Evolutionary conservation across 2,329 filamentous ascomycete species (phyloP).

Genomic region (Aspergillus amoenus): DNA sequence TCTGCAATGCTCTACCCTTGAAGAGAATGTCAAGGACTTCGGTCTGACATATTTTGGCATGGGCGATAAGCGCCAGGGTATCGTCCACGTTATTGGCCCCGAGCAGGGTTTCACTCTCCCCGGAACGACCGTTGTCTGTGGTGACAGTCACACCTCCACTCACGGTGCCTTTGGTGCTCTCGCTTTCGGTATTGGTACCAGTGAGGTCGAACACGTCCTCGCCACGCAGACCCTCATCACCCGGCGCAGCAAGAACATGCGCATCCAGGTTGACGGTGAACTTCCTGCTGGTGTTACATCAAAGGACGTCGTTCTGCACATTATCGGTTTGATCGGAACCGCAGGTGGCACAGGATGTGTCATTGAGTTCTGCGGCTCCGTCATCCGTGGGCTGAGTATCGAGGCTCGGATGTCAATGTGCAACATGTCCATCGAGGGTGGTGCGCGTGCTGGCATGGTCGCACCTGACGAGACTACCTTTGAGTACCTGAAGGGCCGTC

Average conservation of each 20-base stretch:
- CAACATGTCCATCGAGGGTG: constrained; percentile 98
- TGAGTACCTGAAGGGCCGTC: constrained; percentile 89
- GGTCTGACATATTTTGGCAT: constrained; percentile 96
- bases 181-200: constrained; percentile 96
- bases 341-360: constrained; percentile 92
- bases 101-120: constrained; percentile 98
- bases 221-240: constrained; percentile 95
- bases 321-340: constrained; percentile 91
- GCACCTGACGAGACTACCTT: constrained; percentile 93
- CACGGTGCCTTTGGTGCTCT: constrained; percentile 95
- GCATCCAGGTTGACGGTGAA: constrained; percentile 89
- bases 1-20: constrained; percentile 89
- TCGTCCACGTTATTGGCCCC: constrained; percentile 96
- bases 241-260: constrained; percentile 97
- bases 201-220: constrained; percentile 96
- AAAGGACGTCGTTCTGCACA: constrained; percentile 91
- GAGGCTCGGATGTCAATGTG: constrained; percentile 99
- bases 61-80: constrained; percentile 93
- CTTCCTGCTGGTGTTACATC: constrained; percentile 88
- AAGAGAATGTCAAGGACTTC: constrained; percentile 96
- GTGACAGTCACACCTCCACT: constrained; percentile 96
- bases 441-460: constrained; percentile 94
- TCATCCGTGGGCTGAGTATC: constrained; percentile 86
- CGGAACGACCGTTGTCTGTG: constrained; percentile 94
- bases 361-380: constrained; percentile 96